A percentile compares a stretch with the other conserved stretches of the same genome.
phyloP scores from a whole-genome alignment of 2,329 filamentous ascomycete species.

The Salinomyces thailandicus region DNA sequence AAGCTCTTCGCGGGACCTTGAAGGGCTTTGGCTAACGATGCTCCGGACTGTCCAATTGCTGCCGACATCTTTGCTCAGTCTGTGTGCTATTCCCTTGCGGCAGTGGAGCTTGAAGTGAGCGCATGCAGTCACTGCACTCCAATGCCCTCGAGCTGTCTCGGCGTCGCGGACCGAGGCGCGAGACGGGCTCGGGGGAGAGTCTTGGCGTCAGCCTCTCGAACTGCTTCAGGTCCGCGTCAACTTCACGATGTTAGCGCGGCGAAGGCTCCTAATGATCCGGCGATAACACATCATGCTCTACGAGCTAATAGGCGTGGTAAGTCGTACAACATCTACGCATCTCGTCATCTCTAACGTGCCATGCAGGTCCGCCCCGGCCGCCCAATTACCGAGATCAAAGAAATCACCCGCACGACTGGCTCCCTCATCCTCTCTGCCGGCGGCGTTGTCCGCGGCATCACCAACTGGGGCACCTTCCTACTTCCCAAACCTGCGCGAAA shows the following conservation, averaged over 20 bases:
- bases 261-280: slow-evolving; percentile 3
- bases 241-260: neutral
- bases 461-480: slow-evolving; percentile 90
- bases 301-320: slow-evolving; percentile 89
- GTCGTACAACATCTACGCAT: too few species aligned
- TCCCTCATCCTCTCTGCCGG: slow-evolving; percentile 69
- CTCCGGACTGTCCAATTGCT: slow-evolving; percentile 9
- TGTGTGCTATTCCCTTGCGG: too few species aligned
- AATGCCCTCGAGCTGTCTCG: neutral
- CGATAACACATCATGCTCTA: slow-evolving; percentile 64
- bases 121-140: too few species aligned
- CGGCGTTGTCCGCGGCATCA: slow-evolving; percentile 83
- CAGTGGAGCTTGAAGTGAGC: too few species aligned
- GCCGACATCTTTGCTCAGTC: slow-evolving; percentile 10
- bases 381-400: slow-evolving; percentile 82
- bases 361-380: slow-evolving; percentile 72
- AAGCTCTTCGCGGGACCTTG: slow-evolving; percentile 11
- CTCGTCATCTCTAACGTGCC: slow-evolving; percentile 9
- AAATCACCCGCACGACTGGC: slow-evolving; percentile 84
- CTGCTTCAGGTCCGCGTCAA: too few species aligned
- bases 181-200: neutral
- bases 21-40: slow-evolving; percentile 9
- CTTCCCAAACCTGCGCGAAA: slow-evolving; percentile 70
- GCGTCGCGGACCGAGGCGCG: slow-evolving; percentile 1
- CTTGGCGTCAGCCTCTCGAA: neutral